Conservation (phyloP, 345 rosid genomes). For the Pugionium cornutum region DNA sequence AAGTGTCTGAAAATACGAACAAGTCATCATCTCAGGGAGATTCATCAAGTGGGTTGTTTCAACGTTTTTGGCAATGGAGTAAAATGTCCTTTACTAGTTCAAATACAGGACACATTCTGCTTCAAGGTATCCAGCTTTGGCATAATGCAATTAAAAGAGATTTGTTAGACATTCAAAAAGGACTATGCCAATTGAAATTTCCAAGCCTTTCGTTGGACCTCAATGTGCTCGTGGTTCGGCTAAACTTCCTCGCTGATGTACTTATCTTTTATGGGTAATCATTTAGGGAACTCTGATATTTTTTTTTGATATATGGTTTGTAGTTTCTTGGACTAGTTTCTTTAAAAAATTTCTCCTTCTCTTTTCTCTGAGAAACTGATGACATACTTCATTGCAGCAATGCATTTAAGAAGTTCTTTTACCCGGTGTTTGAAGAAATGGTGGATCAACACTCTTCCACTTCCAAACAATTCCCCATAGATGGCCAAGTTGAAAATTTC, state of each 20-base stretch:
- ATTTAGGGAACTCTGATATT: background rate
- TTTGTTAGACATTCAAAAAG: constrained; percentile 53
- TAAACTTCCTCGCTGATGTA: constrained; percentile 68
- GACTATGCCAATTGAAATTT: constrained; percentile 41
- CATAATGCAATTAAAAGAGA: constrained; percentile 62
- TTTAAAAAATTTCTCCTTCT: background rate
- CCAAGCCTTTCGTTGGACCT: constrained; percentile 43
- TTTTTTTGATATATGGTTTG: background rate
- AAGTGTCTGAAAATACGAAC: constrained; percentile 34
- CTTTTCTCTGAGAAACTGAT: background rate
- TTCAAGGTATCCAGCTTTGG: constrained; percentile 52
- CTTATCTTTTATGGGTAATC: constrained; percentile 67
- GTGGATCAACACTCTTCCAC: constrained; percentile 28
- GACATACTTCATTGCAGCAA: constrained; percentile 43
- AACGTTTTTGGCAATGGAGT: constrained; percentile 41
- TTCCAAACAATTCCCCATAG: constrained; percentile 38
- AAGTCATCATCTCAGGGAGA: constrained; percentile 24
- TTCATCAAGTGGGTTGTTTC: constrained; percentile 33
- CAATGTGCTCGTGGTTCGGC: constrained; percentile 41
- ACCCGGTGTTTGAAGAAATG: constrained; percentile 50
- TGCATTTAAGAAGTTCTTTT: constrained; percentile 57
- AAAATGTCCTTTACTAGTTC: constrained; percentile 28
- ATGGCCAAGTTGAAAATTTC: constrained; percentile 46
- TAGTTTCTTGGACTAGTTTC: background rate
- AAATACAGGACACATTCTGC: constrained; percentile 38